Evolutionary conservation across 495 filamentous ascomycete species (phyloP).

Genomic region (Podospora appendiculata): DNA sequence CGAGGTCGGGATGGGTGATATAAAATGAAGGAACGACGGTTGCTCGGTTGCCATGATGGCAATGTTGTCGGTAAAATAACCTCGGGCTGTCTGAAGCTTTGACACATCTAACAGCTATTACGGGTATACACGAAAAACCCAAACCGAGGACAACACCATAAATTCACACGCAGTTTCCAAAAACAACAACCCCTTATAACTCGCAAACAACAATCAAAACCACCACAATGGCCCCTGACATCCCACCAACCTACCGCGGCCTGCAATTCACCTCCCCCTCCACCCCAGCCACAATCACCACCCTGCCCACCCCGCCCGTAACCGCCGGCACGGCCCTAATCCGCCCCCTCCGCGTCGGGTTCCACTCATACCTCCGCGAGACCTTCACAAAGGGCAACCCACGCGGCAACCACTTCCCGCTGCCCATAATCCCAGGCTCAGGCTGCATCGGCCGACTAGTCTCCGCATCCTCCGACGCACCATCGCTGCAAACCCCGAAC

Average conservation of each 20-base stretch:
- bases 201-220: conserved; percentile 1
- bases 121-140: no score
- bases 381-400: conserved; percentile 20
- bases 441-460: conserved; percentile 36
- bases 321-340: conserved; percentile 14
- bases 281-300: conserved; percentile 8
- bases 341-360: conserved; percentile 13
- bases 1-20: no score
- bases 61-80: no score
- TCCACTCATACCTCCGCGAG: conserved; percentile 16
- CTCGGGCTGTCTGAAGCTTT: no score
- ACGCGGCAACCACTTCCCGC: conserved; percentile 12
- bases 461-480: conserved; percentile 35
- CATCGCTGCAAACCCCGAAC: conserved; percentile 17
- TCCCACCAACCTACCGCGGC: conserved; percentile 14
- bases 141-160: no score
- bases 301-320: conserved; percentile 12
- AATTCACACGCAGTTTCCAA: no score
- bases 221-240: background rate
- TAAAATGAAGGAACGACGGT: no score
- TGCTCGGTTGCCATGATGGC: no score
- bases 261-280: conserved; percentile 18
- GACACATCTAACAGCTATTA: no score
- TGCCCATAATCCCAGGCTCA: conserved; percentile 15
- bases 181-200: background rate